Conservation (phyloP, 1,139 yeast species). For the Magnusiomyces tetraspermus region DNA sequence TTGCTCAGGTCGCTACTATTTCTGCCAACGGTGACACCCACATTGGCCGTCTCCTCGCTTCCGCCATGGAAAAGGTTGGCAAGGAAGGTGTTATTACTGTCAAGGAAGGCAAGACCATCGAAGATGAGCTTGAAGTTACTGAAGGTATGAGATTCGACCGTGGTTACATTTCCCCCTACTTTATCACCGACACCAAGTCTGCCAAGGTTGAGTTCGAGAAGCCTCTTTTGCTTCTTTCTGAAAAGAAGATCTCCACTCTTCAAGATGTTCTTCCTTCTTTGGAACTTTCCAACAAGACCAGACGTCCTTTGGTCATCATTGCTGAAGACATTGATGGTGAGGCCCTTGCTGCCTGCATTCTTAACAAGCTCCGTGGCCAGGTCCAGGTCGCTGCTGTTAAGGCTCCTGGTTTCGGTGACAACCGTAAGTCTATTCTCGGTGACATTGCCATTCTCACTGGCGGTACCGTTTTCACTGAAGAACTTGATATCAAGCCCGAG, state of each 20-base stretch:
- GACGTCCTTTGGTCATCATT: conserved; percentile 90
- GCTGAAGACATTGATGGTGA: conserved; percentile 99
- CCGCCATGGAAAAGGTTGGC: conserved; percentile 99
- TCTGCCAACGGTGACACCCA: conserved; percentile 96
- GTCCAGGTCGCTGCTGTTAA: conserved; percentile 97
- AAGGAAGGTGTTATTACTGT: conserved; percentile 99
- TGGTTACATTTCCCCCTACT: conserved; percentile 96
- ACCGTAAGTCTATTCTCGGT: conserved; percentile 96
- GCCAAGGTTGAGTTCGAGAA: conserved; percentile 97
- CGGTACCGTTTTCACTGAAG: conserved; percentile 98
- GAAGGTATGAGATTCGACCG: conserved; percentile 99
- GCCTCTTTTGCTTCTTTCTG: conserved; percentile 81
- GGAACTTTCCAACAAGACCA: conserved; percentile 85
- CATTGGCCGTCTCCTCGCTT: conserved; percentile 87
- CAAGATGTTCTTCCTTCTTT: conserved; percentile 91
- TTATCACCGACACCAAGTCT: conserved; percentile 91
- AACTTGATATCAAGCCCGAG: conserved; percentile 94
- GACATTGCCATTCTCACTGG: conserved; percentile 96
- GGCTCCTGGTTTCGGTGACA: conserved; percentile 99
- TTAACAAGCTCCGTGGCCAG: conserved; percentile 97
- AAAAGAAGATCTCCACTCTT: conserved; percentile 88
- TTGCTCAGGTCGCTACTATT: conserved; percentile 97
- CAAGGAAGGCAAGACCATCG: conserved; percentile 93
- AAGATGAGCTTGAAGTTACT: conserved; percentile 94
- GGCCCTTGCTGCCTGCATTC: conserved; percentile 97